Evolutionary conservation across 1,139 yeast species (phyloP).

Genomic region (Tardiomyces blankii): DNA sequence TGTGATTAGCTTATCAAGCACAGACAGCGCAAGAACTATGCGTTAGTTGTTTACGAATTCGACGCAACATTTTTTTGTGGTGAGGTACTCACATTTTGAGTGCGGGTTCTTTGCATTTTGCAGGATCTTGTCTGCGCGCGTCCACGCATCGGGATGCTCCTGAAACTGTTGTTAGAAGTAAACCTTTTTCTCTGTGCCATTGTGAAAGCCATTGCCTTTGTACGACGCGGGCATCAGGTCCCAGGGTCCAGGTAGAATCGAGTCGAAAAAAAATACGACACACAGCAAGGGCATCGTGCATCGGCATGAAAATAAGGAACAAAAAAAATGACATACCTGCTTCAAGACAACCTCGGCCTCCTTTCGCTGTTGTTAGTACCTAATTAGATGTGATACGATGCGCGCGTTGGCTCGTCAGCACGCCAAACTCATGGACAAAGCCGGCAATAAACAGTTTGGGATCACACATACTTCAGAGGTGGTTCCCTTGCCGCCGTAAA

Average conservation of each 20-base stretch:
- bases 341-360: slow-evolving; percentile 77
- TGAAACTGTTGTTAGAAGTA: slow-evolving; percentile 44
- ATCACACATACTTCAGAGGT: slow-evolving; percentile 26
- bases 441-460: too few species aligned
- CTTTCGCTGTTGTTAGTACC: slow-evolving; percentile 37
- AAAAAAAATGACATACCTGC: slow-evolving; percentile 20
- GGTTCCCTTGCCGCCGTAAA: slow-evolving; percentile 71
- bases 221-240: too few species aligned
- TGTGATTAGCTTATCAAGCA: slow-evolving; percentile 79
- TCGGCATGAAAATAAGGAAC: neutral
- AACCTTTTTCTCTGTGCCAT: too few species aligned
- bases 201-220: too few species aligned
- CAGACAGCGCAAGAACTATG: slow-evolving; percentile 55
- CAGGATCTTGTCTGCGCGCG: slow-evolving; percentile 79
- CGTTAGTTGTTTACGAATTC: neutral
- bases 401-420: too few species aligned
- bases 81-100: slow-evolving; percentile 55
- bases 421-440: too few species aligned
- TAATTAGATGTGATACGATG: too few species aligned
- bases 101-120: slow-evolving; percentile 73
- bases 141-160: slow-evolving; percentile 95
- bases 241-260: too few species aligned
- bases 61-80: too few species aligned
- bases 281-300: too few species aligned
- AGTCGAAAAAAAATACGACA: neutral